Evolutionary conservation across 306 rosid genomes (phyloP).

Genomic region (Pterocarpus macrocarpus): DNA sequence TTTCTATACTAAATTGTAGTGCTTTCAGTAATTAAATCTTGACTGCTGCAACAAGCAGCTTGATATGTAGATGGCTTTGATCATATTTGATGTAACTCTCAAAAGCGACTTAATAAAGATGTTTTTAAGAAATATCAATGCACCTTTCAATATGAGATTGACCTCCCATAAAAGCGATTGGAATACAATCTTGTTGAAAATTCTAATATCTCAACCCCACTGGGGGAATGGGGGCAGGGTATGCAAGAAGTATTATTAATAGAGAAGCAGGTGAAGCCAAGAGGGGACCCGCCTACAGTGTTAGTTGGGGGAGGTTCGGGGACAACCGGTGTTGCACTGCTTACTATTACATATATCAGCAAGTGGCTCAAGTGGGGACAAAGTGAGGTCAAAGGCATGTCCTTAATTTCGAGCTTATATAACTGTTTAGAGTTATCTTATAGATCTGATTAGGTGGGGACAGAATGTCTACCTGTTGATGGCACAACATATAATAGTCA

Average conservation of each 20-base stretch:
- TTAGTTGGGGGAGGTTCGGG: conserved; percentile 51
- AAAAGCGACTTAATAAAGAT: neutral
- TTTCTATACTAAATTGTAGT: conserved; percentile 15
- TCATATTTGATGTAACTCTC: neutral
- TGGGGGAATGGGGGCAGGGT: neutral
- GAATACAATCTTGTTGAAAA: neutral
- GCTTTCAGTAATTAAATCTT: conserved; percentile 16
- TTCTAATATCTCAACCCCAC: neutral
- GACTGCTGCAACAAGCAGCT: neutral
- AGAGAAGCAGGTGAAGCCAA: neutral
- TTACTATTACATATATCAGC: neutral
- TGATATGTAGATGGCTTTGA: neutral
- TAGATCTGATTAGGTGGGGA: conserved; percentile 49
- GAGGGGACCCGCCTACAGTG: conserved; percentile 31
- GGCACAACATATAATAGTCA: conserved; percentile 17
- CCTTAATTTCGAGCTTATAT: neutral
- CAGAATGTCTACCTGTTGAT: conserved; percentile 13
- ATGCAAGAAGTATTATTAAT: neutral
- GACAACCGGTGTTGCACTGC: conserved; percentile 25
- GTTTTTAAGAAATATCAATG: neutral
- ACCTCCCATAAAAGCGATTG: neutral
- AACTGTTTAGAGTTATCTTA: neutral
- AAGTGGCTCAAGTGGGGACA: conserved; percentile 64
- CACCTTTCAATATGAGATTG: neutral
- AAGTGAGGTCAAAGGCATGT: conserved; percentile 57